Base-by-base conservation (phyloP, 768 basidiomycete genomes). In the Scleroderma citrinum region DNA sequence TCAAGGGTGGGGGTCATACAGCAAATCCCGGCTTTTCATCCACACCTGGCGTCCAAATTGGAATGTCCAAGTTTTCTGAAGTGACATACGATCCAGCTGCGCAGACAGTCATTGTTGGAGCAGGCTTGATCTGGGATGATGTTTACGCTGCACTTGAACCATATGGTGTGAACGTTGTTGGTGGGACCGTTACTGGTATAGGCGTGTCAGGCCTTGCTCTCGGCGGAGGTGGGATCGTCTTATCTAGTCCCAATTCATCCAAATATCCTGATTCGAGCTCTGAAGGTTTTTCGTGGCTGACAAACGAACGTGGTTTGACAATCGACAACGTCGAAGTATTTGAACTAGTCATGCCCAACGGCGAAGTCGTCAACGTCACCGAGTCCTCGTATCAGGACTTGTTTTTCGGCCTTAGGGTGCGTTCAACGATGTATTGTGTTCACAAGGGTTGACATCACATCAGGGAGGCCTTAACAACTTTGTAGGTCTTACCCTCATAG, bases 391-490 rank as follows among this genome's bases (percentile, higher is more conserved):
- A 67, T 43, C 62, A 70, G 0, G 71, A 76, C 41, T 49, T 77
- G 1, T 75, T 75, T 59, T 76, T 66, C 39, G 70, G 59, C 16
- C 58, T 77, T n/a, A 74, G 68, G 59, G 75, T 73, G 52, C 11
- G 63, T 8, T 19, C 26, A 19, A 29, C 4, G 8, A n/a, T 8
- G 4, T 29, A 29, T 8, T 8, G 26, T 8, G 8, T 5, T 5
- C 26, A 29, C 8, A 29, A 14, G 12, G 16, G 10, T 16, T 23
- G 7, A 20, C 16, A 26, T 8, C 16, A 3, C n/a, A n/a, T n/a
- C 44, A 82, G 78, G 83, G 83, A 29, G 82, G 82, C 10, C 59
- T 71, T 53, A 83, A 85, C 53, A 85, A 85, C 52, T 83, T 81
- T 50, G 74, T 74, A 37, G 8, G 63, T n/a, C n/a, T 44, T 17